These are phyloP conservation scores for Alloteropsis angusta DNA, from an alignment of 202 grass and related monocot genomes.

Conservation along the genomic window DNA sequence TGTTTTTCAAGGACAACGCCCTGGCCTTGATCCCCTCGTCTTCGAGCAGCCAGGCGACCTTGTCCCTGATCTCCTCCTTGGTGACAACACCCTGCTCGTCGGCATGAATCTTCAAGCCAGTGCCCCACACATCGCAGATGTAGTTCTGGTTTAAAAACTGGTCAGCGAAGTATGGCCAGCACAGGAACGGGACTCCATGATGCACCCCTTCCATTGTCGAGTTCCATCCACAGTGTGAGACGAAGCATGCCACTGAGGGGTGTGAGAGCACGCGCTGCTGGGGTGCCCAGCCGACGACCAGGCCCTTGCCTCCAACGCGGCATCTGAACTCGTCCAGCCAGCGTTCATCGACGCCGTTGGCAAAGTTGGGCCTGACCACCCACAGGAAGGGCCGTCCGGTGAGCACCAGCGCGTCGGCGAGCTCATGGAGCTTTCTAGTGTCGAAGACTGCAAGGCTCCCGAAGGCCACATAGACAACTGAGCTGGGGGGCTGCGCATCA, in stretches of 20 bases:
- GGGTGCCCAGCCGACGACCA: conserved; percentile 28
- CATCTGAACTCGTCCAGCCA: conserved; percentile 17
- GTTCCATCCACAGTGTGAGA: conserved; percentile 59
- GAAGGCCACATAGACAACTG: conserved; percentile 37
- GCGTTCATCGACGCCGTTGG: background rate
- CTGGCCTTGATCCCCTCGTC: conserved; percentile 34
- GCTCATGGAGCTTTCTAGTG: conserved; percentile 18
- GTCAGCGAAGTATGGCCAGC: conserved; percentile 57
- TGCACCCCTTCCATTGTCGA: conserved; percentile 38
- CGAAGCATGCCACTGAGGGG: conserved; percentile 31
- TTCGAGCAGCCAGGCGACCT: conserved; percentile 32
- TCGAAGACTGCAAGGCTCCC: conserved; percentile 30
- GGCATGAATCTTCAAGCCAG: conserved; percentile 24
- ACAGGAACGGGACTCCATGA: conserved; percentile 39
- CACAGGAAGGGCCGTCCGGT: conserved; percentile 25
- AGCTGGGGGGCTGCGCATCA: conserved; percentile 5
- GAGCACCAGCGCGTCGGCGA: conserved; percentile 28
- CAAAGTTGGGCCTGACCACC: conserved; percentile 26
- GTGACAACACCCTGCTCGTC: conserved; percentile 24
- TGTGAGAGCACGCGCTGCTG: conserved; percentile 38
- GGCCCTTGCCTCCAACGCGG: background rate
- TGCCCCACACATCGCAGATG: conserved; percentile 38
- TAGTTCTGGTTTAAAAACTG: conserved; percentile 45
- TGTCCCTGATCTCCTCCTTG: conserved; percentile 29
- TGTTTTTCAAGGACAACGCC: conserved; percentile 26